A percentile compares a stretch with the other conserved stretches of the same genome.
These are phyloP conservation scores for Lagerstroemia speciosa DNA, from an alignment of 345 rosid genomes.

Conservation along the genomic window DNA sequence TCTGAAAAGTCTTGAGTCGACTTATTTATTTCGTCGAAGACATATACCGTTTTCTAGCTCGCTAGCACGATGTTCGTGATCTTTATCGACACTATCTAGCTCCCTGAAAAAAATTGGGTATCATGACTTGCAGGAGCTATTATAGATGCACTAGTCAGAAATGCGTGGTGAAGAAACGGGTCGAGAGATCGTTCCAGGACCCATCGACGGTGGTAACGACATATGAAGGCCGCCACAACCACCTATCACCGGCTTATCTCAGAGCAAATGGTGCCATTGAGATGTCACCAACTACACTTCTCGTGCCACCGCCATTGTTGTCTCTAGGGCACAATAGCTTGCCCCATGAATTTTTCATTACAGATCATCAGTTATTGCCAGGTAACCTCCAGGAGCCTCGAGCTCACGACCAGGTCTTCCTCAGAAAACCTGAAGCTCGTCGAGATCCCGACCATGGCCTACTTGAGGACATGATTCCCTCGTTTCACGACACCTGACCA, in stretches of 20 bases:
- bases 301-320: slow-evolving; percentile 1
- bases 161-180: too few relatives aligned
- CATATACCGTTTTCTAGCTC: too few relatives aligned
- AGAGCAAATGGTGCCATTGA: slow-evolving; percentile 27
- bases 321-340: background rate
- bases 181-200: too few relatives aligned
- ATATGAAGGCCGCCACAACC: too few relatives aligned
- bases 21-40: too few relatives aligned
- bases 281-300: slow-evolving; percentile 20
- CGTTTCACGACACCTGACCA: background rate
- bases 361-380: background rate
- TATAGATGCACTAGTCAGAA: slow-evolving; percentile 67
- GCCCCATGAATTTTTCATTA: background rate
- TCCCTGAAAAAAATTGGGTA: too few relatives aligned
- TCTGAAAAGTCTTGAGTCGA: too few relatives aligned
- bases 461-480: slow-evolving; percentile 2
- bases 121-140: slow-evolving; percentile 35
- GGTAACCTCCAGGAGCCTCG: background rate
- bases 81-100: too few relatives aligned
- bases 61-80: too few relatives aligned
- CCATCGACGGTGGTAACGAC: too few relatives aligned
- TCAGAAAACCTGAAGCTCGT: background rate
- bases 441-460: slow-evolving; percentile 7
- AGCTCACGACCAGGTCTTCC: background rate
- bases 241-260: slow-evolving; percentile 32